Percentiles rank a stretch among this genome's conserved stretches.
Conservation (phyloP, 768 basidiomycete genomes). For the Trametes sanguinea region DNA sequence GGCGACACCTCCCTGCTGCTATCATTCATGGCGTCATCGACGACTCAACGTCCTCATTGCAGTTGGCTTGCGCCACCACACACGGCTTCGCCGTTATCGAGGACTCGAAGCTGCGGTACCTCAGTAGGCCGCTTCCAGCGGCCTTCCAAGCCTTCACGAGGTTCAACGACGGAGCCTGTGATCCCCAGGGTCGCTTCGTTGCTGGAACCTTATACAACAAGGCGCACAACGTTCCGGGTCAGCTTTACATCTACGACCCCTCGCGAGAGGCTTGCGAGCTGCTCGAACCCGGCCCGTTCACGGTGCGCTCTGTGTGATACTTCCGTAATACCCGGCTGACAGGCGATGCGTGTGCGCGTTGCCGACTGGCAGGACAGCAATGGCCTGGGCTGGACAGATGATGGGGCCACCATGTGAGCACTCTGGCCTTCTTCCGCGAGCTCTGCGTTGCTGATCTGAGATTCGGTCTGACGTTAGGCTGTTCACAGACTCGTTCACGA, state of each 20-base stretch:
- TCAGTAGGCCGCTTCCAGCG: conserved; percentile 52
- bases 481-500: conserved; percentile 68
- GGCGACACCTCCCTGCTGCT: conserved; percentile 14
- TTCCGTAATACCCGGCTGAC: conserved; percentile 13
- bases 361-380: conserved; percentile 50
- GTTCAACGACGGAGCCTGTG: conserved; percentile 75
- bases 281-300: conserved; percentile 66
- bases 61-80: conserved; percentile 65
- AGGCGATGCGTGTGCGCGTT: not conserved
- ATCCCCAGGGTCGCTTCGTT: conserved; percentile 62
- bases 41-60: conserved; percentile 2
- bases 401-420: conserved; percentile 58
- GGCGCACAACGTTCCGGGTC: conserved; percentile 52
- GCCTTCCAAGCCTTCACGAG: conserved; percentile 47
- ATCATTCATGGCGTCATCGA: conserved; percentile 9
- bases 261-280: conserved; percentile 45
- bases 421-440: conserved; percentile 12
- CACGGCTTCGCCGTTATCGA: conserved; percentile 57
- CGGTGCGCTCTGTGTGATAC: conserved; percentile 46
- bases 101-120: conserved; percentile 44
- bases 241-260: conserved; percentile 62
- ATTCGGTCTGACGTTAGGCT: conserved; percentile 45
- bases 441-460: conserved; percentile 9
- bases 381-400: conserved; percentile 64
- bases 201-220: conserved; percentile 62